phyloP scores from a whole-genome alignment of 2,329 filamentous ascomycete genomes.

The Colletotrichum musae region DNA sequence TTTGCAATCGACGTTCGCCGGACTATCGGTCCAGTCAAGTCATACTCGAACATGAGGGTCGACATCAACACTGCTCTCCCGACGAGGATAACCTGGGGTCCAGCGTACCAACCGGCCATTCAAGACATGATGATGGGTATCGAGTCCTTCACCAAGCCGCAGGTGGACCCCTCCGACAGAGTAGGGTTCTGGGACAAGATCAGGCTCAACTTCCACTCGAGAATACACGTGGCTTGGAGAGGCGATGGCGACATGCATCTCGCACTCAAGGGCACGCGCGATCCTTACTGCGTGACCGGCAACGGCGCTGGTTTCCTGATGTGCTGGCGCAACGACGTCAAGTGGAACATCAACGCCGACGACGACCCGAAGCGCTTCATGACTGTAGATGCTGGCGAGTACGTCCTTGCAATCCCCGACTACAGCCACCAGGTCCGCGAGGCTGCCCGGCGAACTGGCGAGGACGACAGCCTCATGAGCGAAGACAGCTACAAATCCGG shows the following conservation, averaged over 20 bases:
- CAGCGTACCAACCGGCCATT: conserved; percentile 96
- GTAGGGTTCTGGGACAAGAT: conserved; percentile 99
- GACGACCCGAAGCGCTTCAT: conserved; percentile 94
- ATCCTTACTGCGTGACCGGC: conserved; percentile 94
- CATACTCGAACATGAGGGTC: conserved; percentile 91
- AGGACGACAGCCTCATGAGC: conserved; percentile 72
- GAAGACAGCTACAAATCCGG: conserved; percentile 78
- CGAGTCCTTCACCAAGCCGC: conserved; percentile 96
- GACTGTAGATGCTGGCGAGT: conserved; percentile 95
- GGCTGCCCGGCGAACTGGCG: conserved; percentile 63
- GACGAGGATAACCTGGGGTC: conserved; percentile 96
- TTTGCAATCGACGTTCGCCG: conserved; percentile 90
- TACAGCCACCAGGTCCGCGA: conserved; percentile 89
- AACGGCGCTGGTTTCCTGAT: conserved; percentile 96
- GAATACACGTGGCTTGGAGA: conserved; percentile 90
- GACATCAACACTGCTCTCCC: conserved; percentile 95
- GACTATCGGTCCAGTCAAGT: conserved; percentile 95
- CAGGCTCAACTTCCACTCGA: conserved; percentile 91
- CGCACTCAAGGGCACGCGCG: conserved; percentile 89
- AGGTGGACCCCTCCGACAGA: conserved; percentile 91
- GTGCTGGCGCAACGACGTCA: conserved; percentile 97
- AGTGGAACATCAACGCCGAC: conserved; percentile 86
- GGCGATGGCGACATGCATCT: conserved; percentile 96
- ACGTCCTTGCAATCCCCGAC: conserved; percentile 93
- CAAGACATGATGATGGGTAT: conserved; percentile 99